Base-by-base conservation (phyloP, 257 asterid species). In the Solanum pennellii region DNA sequence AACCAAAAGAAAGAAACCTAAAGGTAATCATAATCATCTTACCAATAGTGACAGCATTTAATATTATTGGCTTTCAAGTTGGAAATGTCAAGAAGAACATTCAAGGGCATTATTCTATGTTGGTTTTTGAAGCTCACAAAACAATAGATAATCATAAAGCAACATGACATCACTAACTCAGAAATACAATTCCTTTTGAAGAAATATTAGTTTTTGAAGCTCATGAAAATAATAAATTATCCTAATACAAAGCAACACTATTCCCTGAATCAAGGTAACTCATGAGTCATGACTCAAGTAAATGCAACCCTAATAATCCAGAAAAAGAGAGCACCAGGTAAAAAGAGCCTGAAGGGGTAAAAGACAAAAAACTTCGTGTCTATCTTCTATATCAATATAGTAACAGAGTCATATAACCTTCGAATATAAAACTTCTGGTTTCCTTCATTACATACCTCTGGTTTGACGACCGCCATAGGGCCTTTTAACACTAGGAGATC, bases 401-500 rank as follows among this genome's bases (percentile, higher is more conserved):
- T 25, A 79, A 79, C 39, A 16, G 84, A 45, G 25, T 27, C 10
- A 79, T 25, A 25, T 25, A 15, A 25, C 41, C 25, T 45, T 76
- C 25, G 83, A n/a, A 42, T 25, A 76, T 45, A 45, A 16, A 45
- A 27, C 42, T 74, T 27, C 41, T 45, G 42, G 56, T 41, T 74
- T 27, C 60, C 84, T 79, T 47, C 84, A 44, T 45, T 20, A 89
- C 87, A 65, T 83, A 91, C 93, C 92, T 90, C 90, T 56, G 93
- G 92, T 90, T 90, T 91, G 84, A 91, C 88, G n/a, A 90, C 87
- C 49, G 92, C 92, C 93, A 91, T 89, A 44, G 88, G 86, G 33
- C 20, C 88, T 86, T 87, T 88, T 56, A 86, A 49, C 89, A 47
- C 23, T 49, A 76, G 84, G 82, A 37, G 86, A 47, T 86, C 56